Conservation (phyloP, 2,329 filamentous ascomycete genomes). For the Clonostachys solani region DNA sequence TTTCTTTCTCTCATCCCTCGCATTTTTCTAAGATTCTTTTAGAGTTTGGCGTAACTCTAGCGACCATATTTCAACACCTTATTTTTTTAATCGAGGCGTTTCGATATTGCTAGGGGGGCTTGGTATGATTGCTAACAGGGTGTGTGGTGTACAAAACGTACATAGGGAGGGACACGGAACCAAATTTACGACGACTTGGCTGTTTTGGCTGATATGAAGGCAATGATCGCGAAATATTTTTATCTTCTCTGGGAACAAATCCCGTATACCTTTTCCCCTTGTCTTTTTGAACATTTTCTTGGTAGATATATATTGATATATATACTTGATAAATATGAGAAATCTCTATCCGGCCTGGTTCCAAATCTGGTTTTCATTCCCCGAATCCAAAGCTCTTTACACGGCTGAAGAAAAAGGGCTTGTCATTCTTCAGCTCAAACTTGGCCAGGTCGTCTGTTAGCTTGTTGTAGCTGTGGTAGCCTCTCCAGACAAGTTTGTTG, state of each 20-base stretch:
- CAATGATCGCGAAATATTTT: background rate
- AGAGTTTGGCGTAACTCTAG: too few species aligned
- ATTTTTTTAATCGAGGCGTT: too few species aligned
- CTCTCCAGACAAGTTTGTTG: slow-evolving; percentile 84
- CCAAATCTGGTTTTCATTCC: slow-evolving; percentile 18
- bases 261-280: background rate
- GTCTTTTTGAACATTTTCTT: background rate
- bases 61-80: too few species aligned
- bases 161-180: too few species aligned
- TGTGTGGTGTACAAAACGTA: too few species aligned
- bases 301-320: slow-evolving; percentile 1
- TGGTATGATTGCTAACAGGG: too few species aligned
- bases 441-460: slow-evolving; percentile 87
- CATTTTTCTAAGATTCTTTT: too few species aligned
- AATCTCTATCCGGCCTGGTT: background rate
- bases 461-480: slow-evolving; percentile 87
- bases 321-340: background rate
- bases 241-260: background rate
- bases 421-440: slow-evolving; percentile 64
- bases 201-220: too few species aligned
- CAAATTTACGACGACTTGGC: too few species aligned
- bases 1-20: too few species aligned
- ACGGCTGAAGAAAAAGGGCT: slow-evolving; percentile 63
- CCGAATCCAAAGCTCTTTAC: slow-evolving; percentile 58
- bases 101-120: too few species aligned